Evolutionary conservation across 2,329 filamentous ascomycete species (phyloP).

Genomic region (Trichoderma koningii): DNA sequence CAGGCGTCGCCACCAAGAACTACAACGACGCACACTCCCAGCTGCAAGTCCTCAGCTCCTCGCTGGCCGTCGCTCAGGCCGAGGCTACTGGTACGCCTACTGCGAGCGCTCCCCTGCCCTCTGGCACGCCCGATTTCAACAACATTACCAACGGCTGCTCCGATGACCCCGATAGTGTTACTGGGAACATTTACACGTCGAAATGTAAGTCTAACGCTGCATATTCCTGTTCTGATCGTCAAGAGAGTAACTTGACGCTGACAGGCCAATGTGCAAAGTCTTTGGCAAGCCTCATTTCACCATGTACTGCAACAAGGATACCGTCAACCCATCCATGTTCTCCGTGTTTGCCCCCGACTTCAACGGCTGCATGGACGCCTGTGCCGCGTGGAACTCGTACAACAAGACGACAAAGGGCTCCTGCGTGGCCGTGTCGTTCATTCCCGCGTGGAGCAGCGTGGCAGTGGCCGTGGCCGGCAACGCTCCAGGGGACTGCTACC

Average conservation of each 20-base stretch:
- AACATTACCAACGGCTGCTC: conserved; percentile 16
- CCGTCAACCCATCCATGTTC: background rate
- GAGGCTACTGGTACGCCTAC: background rate
- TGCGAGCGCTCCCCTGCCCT: background rate
- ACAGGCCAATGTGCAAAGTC: background rate
- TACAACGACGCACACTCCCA: conserved; percentile 15
- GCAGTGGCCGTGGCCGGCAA: background rate
- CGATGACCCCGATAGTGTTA: background rate
- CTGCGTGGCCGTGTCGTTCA: conserved; percentile 11
- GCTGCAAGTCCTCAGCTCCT: background rate
- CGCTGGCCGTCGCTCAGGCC: background rate
- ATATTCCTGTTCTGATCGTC: too few species aligned
- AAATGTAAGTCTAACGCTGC: background rate
- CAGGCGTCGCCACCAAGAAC: conserved; percentile 16
- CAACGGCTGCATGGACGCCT: conserved; percentile 21
- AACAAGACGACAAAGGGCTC: background rate
- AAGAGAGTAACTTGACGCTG: background rate
- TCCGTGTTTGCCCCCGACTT: conserved; percentile 15
- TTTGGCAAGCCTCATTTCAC: conserved; percentile 4
- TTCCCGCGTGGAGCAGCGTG: conserved; percentile 9
- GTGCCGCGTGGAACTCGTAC: conserved; percentile 9
- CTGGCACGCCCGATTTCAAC: background rate
- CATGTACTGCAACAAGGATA: conserved; percentile 20
- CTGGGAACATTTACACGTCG: background rate
- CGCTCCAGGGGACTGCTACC: conserved; percentile 20